Percentiles rank a stretch among this genome's conserved stretches.
These are phyloP conservation scores for Echria macrotheca DNA, from an alignment of 495 filamentous ascomycete genomes.

Conservation along the genomic window DNA sequence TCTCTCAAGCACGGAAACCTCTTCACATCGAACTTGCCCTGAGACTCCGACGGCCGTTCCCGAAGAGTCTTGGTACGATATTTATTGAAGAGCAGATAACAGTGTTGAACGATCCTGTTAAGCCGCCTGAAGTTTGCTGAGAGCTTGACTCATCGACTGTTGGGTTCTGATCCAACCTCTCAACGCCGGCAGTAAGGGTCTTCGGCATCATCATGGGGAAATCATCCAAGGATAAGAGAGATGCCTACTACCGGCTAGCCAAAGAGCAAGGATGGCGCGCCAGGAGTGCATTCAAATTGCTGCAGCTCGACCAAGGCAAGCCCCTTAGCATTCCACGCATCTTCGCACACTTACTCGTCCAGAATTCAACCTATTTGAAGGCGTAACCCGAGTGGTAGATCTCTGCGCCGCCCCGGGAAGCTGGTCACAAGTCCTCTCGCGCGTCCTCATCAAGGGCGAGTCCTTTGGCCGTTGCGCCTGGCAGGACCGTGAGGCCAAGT, in stretches of 20 bases:
- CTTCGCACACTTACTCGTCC: neutral
- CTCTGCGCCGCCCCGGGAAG: slow-evolving; percentile 93
- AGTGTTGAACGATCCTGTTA: too few relatives aligned
- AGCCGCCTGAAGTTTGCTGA: too few relatives aligned
- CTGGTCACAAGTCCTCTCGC: slow-evolving; percentile 93
- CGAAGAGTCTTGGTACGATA: too few relatives aligned
- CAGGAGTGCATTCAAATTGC: slow-evolving; percentile 90
- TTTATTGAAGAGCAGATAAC: too few relatives aligned
- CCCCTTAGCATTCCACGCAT: neutral
- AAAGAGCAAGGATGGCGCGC: slow-evolving; percentile 99
- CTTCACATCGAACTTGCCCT: too few relatives aligned
- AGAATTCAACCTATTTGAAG: slow-evolving; percentile 88
- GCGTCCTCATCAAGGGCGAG: slow-evolving; percentile 87
- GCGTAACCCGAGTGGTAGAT: slow-evolving; percentile 89
- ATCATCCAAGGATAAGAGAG: slow-evolving; percentile 97
- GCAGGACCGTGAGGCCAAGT: slow-evolving; percentile 68
- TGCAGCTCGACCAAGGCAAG: slow-evolving; percentile 81
- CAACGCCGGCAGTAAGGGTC: too few relatives aligned
- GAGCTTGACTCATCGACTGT: too few relatives aligned
- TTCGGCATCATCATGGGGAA: too few relatives aligned
- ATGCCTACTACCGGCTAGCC: slow-evolving; percentile 93
- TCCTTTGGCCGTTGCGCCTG: slow-evolving; percentile 78
- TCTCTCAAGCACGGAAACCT: too few relatives aligned
- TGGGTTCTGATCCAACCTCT: neutral
- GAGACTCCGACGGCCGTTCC: too few relatives aligned